Percentiles rank a stretch among this genome's conserved stretches.
These are phyloP conservation scores for Solanum pennellii DNA, from an alignment of 257 asterid species.

Conservation along the genomic window DNA sequence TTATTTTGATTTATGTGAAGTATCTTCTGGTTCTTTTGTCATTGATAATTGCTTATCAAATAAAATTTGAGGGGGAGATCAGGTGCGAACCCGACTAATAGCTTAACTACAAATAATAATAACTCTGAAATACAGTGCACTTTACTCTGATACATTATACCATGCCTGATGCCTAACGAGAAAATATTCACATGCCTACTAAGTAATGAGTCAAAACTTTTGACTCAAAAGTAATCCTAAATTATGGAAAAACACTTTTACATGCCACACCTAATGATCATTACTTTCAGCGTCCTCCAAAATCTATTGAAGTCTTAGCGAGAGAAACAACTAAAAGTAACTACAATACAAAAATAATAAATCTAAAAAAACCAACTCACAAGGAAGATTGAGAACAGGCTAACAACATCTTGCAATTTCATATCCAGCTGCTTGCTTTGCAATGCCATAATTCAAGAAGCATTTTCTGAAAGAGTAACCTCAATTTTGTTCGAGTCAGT, in stretches of 20 bases:
- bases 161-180: too few relatives aligned
- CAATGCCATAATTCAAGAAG: conserved; percentile 14
- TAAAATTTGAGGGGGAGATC: too few relatives aligned
- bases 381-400: background rate
- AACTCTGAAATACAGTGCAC: background rate
- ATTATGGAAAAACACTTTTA: background rate
- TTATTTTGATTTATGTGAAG: background rate
- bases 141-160: too few relatives aligned
- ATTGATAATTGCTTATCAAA: too few relatives aligned
- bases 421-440: background rate
- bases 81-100: background rate
- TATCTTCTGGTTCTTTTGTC: background rate
- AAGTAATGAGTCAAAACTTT: too few relatives aligned
- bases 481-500: conserved; percentile 22
- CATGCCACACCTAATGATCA: background rate
- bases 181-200: too few relatives aligned
- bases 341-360: background rate
- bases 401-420: background rate
- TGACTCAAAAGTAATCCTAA: background rate
- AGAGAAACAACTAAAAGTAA: background rate
- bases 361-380: background rate
- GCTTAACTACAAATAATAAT: background rate
- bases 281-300: background rate
- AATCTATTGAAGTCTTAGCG: background rate
- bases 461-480: conserved; percentile 17